phyloP scores from a whole-genome alignment of 1,139 yeast species.

The Williopsis jadinii region DNA sequence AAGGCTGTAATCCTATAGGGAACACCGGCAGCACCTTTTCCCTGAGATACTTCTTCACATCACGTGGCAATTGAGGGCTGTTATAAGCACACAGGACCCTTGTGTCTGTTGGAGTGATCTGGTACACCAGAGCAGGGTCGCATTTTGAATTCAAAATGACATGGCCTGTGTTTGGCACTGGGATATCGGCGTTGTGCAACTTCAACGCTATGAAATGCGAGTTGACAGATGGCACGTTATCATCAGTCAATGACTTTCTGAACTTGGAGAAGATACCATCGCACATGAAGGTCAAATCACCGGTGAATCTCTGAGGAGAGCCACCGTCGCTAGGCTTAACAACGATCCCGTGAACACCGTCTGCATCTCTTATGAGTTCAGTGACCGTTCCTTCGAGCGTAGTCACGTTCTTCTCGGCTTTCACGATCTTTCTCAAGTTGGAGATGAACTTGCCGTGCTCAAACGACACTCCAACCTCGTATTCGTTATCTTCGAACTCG shows the following conservation, averaged over 20 bases:
- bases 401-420: slow-evolving; percentile 62
- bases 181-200: slow-evolving; percentile 63
- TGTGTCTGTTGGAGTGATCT: slow-evolving; percentile 75
- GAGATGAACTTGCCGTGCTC: slow-evolving; percentile 86
- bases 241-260: slow-evolving; percentile 60
- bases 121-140: slow-evolving; percentile 85
- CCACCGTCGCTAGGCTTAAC: slow-evolving; percentile 33
- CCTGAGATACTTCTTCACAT: slow-evolving; percentile 53
- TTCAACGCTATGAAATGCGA: slow-evolving; percentile 87
- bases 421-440: slow-evolving; percentile 70
- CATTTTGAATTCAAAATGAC: slow-evolving; percentile 73
- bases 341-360: slow-evolving; percentile 62
- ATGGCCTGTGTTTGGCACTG: slow-evolving; percentile 76
- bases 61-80: slow-evolving; percentile 68
- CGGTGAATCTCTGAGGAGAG: slow-evolving; percentile 33
- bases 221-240: slow-evolving; percentile 57
- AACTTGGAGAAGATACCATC: slow-evolving; percentile 96
- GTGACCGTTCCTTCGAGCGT: slow-evolving; percentile 78
- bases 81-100: slow-evolving; percentile 87
- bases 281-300: slow-evolving; percentile 68
- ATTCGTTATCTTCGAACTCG: slow-evolving; percentile 55
- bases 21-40: slow-evolving; percentile 57
- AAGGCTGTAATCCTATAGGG: slow-evolving; percentile 58
- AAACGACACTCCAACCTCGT: slow-evolving; percentile 76
- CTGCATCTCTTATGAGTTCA: slow-evolving; percentile 45